Percentiles rank a stretch among this genome's conserved stretches.
These are phyloP conservation scores for Euptelea pleiosperma DNA, from an alignment of 164 flowering plant genomes.

Conservation along the genomic window DNA sequence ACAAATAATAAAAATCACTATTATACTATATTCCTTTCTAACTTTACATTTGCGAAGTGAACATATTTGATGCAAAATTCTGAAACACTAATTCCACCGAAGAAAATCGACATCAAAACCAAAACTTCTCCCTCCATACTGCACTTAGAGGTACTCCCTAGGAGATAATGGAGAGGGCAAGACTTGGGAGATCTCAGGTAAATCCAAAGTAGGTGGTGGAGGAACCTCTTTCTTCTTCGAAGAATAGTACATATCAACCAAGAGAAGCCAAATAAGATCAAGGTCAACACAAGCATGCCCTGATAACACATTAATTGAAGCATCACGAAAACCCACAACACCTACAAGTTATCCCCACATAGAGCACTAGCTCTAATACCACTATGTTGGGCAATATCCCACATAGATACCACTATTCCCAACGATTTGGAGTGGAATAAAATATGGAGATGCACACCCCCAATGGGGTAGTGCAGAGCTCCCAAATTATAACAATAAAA, in stretches of 20 bases:
- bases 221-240: conserved; percentile 45
- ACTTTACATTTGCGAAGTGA: conserved; percentile 24
- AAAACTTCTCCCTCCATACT: conserved; percentile 75
- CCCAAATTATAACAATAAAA: too few relatives aligned
- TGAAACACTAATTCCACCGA: conserved; percentile 58
- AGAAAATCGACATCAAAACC: conserved; percentile 69
- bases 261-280: conserved; percentile 89
- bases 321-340: conserved; percentile 53
- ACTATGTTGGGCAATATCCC: too few relatives aligned
- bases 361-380: too few relatives aligned
- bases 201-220: conserved; percentile 50
- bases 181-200: conserved; percentile 46
- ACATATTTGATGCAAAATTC: conserved; percentile 39
- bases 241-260: conserved; percentile 88
- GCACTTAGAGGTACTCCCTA: conserved; percentile 54
- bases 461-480: too few relatives aligned
- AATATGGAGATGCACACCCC: too few relatives aligned
- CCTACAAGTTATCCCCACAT: conserved; percentile 85
- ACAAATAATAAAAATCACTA: not conserved
- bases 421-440: too few relatives aligned
- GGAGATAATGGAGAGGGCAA: conserved; percentile 56
- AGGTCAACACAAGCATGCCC: conserved; percentile 81
- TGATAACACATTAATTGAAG: conserved; percentile 56
- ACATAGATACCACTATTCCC: too few relatives aligned
- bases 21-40: not conserved